Evolutionary conservation across 371 early-diverging fungal genomes (phyloP).

Genomic region (Conidiobolus incongruus): DNA sequence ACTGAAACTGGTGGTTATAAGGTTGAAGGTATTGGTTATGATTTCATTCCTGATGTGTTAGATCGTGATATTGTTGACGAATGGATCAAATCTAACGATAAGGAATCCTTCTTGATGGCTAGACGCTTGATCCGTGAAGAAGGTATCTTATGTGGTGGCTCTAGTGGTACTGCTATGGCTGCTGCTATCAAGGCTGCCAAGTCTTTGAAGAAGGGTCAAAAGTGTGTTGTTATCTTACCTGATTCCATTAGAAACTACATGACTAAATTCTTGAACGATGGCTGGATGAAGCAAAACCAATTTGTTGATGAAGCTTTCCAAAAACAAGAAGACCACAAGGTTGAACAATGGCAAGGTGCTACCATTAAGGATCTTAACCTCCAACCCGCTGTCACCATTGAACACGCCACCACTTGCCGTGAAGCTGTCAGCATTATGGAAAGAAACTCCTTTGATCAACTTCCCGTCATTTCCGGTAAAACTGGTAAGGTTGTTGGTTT

Average conservation of each 20-base stretch:
- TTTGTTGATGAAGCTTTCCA: slow-evolving; percentile 37
- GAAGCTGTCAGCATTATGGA: slow-evolving; percentile 78
- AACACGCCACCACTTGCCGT: slow-evolving; percentile 28
- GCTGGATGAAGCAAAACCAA: slow-evolving; percentile 73
- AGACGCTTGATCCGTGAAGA: slow-evolving; percentile 89
- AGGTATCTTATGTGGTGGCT: slow-evolving; percentile 84
- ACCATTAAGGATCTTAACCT: slow-evolving; percentile 57
- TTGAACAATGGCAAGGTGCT: slow-evolving; percentile 56
- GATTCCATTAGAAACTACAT: slow-evolving; percentile 97
- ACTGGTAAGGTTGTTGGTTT: slow-evolving; percentile 45
- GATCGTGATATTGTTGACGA: slow-evolving; percentile 61
- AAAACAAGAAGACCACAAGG: slow-evolving; percentile 33
- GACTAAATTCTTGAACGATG: slow-evolving; percentile 88
- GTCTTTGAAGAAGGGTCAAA: slow-evolving; percentile 58
- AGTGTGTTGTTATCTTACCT: slow-evolving; percentile 79
- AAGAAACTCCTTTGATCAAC: slow-evolving; percentile 75
- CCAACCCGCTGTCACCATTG: slow-evolving; percentile 58
- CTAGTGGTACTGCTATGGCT: slow-evolving; percentile 79
- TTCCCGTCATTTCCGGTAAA: slow-evolving; percentile 59
- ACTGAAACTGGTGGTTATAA: slow-evolving; percentile 18
- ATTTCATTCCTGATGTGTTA: slow-evolving; percentile 84
- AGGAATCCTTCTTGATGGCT: slow-evolving; percentile 81
- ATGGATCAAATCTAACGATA: slow-evolving; percentile 89
- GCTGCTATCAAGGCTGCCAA: slow-evolving; percentile 70
- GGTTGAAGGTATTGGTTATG: slow-evolving; percentile 91